These are phyloP conservation scores for Pseudocercospora ulei DNA, from an alignment of 2,329 filamentous ascomycete species.

Conservation along the genomic window DNA sequence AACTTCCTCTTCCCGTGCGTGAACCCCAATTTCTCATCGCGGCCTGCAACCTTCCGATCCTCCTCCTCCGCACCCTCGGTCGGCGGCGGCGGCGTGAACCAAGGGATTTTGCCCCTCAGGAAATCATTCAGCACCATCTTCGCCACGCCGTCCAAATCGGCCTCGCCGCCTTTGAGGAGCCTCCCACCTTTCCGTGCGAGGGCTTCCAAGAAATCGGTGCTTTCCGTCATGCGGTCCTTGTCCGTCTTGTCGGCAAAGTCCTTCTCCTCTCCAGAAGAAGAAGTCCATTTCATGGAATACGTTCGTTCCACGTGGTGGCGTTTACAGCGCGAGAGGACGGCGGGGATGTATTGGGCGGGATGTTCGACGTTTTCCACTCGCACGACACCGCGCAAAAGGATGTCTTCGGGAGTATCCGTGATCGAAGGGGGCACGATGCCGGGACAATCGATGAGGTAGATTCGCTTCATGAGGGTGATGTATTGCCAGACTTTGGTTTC, in stretches of 20 bases:
- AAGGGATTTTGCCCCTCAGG: conserved; percentile 85
- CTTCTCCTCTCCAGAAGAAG: conserved; percentile 14
- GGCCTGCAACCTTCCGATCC: conserved; percentile 49
- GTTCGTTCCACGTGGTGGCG: conserved; percentile 82
- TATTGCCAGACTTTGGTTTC: conserved; percentile 99
- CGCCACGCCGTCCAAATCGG: conserved; percentile 86
- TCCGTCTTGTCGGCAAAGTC: conserved; percentile 26
- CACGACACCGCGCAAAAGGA: conserved; percentile 82
- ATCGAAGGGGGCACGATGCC: conserved; percentile 87
- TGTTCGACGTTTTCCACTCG: conserved; percentile 93
- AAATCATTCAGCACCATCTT: conserved; percentile 98
- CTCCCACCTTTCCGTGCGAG: conserved; percentile 79
- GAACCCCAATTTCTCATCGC: conserved; percentile 71
- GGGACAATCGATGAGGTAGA: conserved; percentile 92
- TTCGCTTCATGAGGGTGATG: conserved; percentile 87
- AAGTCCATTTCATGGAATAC: conserved; percentile 74
- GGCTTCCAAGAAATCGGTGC: conserved; percentile 74
- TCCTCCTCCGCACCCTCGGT: conserved; percentile 42
- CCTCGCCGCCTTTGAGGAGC: conserved; percentile 82
- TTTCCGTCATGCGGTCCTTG: conserved; percentile 43
- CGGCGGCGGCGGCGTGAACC: conserved; percentile 74
- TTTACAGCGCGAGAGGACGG: conserved; percentile 70
- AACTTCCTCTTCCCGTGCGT: conserved; percentile 68
- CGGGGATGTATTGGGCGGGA: conserved; percentile 88
- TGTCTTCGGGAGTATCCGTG: conserved; percentile 73